Percentiles rank a stretch among this genome's conserved stretches.
phyloP scores from a whole-genome alignment of 352 stramenopile species.

The Phytophthora citricola region DNA sequence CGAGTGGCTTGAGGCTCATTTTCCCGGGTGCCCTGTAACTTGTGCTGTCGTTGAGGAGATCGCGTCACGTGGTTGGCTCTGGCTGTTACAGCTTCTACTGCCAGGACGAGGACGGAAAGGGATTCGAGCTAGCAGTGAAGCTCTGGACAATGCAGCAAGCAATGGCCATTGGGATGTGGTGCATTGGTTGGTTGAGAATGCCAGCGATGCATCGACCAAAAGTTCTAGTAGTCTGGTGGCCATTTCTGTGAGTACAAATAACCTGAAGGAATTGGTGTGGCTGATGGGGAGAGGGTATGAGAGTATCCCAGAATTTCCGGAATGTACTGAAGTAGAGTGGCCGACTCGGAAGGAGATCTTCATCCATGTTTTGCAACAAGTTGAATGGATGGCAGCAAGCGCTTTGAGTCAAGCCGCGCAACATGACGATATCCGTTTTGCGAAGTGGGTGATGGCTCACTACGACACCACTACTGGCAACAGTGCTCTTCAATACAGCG shows the following conservation, averaged over 20 bases:
- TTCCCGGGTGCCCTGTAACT: background rate
- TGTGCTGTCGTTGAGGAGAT: background rate
- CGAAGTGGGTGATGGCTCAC: background rate
- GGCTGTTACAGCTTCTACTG: background rate
- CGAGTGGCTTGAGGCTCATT: background rate
- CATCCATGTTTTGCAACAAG: background rate
- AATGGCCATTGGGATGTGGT: background rate
- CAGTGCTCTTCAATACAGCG: background rate
- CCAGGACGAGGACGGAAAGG: background rate
- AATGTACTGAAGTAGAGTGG: background rate
- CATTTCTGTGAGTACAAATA: too few species aligned
- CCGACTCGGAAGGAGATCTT: background rate
- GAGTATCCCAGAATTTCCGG: too few species aligned
- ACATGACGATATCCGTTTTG: background rate
- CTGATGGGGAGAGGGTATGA: too few species aligned
- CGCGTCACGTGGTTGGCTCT: constrained; percentile 1
- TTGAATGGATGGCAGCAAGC: background rate
- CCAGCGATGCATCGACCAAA: background rate
- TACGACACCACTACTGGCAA: background rate
- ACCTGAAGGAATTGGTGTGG: too few species aligned
- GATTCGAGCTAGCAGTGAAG: background rate
- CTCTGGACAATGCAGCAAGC: background rate
- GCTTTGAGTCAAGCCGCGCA: background rate
- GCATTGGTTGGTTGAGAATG: background rate
- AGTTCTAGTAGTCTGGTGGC: background rate